Conservation (phyloP, 768 basidiomycete species). For the Boletus vermiculosoides region DNA sequence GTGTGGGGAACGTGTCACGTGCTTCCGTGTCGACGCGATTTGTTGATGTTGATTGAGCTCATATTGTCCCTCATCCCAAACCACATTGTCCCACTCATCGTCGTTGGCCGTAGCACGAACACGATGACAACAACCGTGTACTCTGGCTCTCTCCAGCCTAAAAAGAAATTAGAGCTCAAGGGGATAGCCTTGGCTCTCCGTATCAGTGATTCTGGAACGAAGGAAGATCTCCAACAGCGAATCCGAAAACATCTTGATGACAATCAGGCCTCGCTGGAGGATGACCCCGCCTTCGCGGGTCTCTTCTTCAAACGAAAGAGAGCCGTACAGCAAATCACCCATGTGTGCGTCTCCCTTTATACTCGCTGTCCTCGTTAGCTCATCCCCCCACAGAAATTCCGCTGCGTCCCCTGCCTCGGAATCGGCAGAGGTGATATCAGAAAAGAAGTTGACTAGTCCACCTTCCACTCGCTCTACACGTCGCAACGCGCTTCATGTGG, state of each 20-base stretch:
- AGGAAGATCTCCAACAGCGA: slow-evolving; percentile 58
- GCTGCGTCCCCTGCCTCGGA: slow-evolving; percentile 18
- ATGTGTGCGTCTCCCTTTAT: slow-evolving; percentile 10
- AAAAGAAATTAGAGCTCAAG: slow-evolving; percentile 69
- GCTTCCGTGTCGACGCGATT: slow-evolving; percentile 25
- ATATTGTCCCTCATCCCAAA: slow-evolving; percentile 14
- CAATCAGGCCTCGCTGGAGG: slow-evolving; percentile 53
- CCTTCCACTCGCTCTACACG: slow-evolving; percentile 22
- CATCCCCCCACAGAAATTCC: slow-evolving; percentile 12
- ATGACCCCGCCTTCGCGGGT: slow-evolving; percentile 56
- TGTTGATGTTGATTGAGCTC: slow-evolving; percentile 30
- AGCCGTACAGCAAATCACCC: slow-evolving; percentile 22
- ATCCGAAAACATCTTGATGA: slow-evolving; percentile 62
- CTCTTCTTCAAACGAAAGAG: slow-evolving; percentile 45
- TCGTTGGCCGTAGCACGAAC: neutral
- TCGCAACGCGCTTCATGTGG: slow-evolving; percentile 32
- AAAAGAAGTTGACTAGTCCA: slow-evolving; percentile 19
- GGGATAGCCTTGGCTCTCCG: slow-evolving; percentile 55
- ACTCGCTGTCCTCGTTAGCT: neutral
- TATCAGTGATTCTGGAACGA: slow-evolving; percentile 56
- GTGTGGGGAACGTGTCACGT: slow-evolving; percentile 19
- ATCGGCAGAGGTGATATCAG: slow-evolving; percentile 10
- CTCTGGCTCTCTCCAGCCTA: slow-evolving; percentile 55
- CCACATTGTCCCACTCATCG: slow-evolving; percentile 8
- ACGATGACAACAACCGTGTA: slow-evolving; percentile 45